Evolutionary conservation across 441 rosid species (phyloP).

Genomic region (Erodium texanum): DNA sequence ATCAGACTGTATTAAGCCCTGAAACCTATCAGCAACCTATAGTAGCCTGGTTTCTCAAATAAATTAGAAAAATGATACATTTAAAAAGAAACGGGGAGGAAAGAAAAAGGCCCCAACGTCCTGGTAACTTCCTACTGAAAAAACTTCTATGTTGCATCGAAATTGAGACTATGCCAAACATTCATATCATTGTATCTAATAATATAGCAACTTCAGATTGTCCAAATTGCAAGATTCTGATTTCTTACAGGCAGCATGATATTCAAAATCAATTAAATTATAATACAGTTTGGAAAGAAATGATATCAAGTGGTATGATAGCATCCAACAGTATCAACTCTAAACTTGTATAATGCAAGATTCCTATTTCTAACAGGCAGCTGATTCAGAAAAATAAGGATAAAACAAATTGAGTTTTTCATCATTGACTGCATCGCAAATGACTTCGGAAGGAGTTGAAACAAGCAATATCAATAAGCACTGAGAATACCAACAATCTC

Average conservation of each 20-base stretch:
- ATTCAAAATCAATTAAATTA: background rate
- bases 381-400: no score
- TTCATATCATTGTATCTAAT: background rate
- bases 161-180: background rate
- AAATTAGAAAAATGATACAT: background rate
- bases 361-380: background rate
- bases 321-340: background rate
- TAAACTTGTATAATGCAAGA: background rate
- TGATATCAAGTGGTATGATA: no score
- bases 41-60: constrained; percentile 11
- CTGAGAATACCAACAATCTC: background rate
- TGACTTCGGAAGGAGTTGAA: background rate
- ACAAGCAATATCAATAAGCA: background rate
- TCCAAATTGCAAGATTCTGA: background rate
- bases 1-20: constrained; percentile 14
- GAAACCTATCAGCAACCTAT: constrained; percentile 8
- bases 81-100: background rate
- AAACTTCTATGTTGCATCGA: background rate
- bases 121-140: background rate
- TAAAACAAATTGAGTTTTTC: background rate
- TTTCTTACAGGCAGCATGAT: background rate
- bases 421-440: background rate
- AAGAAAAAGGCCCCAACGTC: background rate
- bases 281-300: background rate
- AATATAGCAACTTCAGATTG: background rate